phyloP scores from a whole-genome alignment of 148 eudicot species.

The Rhododendron vialii region DNA sequence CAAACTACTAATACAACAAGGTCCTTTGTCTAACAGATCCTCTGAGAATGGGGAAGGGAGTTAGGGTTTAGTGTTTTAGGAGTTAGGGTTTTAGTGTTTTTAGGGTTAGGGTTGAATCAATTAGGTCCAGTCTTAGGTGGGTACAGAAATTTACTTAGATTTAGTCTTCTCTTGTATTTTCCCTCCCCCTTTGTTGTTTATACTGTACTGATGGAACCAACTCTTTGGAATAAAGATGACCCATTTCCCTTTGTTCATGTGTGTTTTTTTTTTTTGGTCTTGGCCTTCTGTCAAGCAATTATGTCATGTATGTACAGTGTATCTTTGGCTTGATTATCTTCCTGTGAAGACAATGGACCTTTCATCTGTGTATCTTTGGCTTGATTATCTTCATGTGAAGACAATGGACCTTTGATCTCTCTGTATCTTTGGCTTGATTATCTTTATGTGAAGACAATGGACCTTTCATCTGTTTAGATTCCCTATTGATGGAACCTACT shows the following conservation, averaged over 20 bases:
- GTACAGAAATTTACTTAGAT: constrained; percentile 11
- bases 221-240: constrained; percentile 17
- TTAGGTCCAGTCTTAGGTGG: constrained; percentile 14
- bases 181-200: constrained; percentile 19
- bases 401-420: constrained; percentile 5
- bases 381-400: constrained; percentile 3
- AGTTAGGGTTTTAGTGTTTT: not conserved
- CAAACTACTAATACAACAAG: constrained; percentile 20
- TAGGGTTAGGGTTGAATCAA: not conserved
- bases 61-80: not conserved
- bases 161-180: not conserved
- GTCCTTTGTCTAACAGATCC: constrained; percentile 32
- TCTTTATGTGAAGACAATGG: constrained; percentile 10
- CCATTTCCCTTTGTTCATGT: constrained; percentile 1
- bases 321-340: not conserved
- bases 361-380: not conserved
- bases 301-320: not conserved
- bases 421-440: constrained; percentile 1
- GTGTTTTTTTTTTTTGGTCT: not conserved
- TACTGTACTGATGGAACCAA: constrained; percentile 21
- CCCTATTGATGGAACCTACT: not conserved
- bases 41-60: constrained; percentile 8
- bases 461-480: not conserved
- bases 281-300: not conserved
- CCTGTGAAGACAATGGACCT: constrained; percentile 11